Evolutionary conservation across 2,329 filamentous ascomycete genomes (phyloP).

Genomic region (Zymoseptoria crescenta): DNA sequence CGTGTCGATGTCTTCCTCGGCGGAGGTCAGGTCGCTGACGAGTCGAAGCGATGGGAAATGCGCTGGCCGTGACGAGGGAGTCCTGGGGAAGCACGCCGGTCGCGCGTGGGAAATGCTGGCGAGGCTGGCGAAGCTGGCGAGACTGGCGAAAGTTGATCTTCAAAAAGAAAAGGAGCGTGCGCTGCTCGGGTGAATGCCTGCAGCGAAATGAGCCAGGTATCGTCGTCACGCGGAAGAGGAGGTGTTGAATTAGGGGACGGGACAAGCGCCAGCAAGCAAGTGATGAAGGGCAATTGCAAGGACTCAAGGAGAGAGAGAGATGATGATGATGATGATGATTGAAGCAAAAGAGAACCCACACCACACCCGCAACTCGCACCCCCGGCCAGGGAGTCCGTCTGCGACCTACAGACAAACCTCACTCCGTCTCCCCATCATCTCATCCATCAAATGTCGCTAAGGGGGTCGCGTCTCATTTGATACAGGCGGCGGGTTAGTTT

Average conservation of each 20-base stretch:
- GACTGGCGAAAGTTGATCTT: background rate
- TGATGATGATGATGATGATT: too few relatives aligned
- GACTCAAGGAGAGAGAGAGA: too few relatives aligned
- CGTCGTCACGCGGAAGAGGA: too few relatives aligned
- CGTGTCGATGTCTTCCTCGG: background rate
- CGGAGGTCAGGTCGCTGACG: background rate
- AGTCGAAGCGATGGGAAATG: background rate
- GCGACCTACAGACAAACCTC: too few relatives aligned
- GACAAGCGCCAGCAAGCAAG: too few relatives aligned
- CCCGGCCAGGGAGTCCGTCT: background rate
- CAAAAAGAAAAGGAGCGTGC: background rate
- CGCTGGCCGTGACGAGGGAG: background rate
- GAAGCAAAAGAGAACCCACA: background rate
- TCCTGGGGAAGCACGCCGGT: background rate
- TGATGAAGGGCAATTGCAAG: too few relatives aligned
- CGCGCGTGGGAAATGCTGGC: too few relatives aligned
- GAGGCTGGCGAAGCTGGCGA: background rate
- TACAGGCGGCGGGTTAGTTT: background rate
- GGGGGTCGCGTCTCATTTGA: background rate
- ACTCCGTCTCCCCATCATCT: background rate
- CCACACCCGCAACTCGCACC: background rate
- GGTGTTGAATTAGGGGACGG: too few relatives aligned
- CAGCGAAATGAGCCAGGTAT: too few relatives aligned
- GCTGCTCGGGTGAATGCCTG: too few relatives aligned
- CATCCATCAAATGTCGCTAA: too few relatives aligned